Base-by-base conservation (phyloP, 2,329 filamentous ascomycete genomes). In the Sclerotinia subarctica region DNA sequence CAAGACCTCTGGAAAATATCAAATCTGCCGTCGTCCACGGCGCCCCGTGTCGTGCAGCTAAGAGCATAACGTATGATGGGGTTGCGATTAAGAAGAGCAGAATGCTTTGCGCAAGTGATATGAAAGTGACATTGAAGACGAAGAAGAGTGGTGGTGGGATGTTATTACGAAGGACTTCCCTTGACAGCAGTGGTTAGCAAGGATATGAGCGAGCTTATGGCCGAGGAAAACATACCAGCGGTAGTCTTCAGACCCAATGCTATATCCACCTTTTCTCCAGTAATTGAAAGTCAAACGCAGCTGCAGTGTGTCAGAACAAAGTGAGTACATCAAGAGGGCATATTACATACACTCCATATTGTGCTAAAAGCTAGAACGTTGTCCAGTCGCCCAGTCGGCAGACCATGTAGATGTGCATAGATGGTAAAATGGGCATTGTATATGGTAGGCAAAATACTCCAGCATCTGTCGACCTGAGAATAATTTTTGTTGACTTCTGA, bases 401-500 rank as follows among this genome's bases (percentile, higher is more conserved):
- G 76, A 1, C 89, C 90, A 54, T 88, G 86, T 70, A 94, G 75
- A 73, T 91, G 90, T 52, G 93, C 90, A 89, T 94, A 99, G n/a
- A 88, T 74, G 49, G 88, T 86, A 77, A 92, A 95, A 79, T 99
- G 94, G 7, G 88, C 85, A 77, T 95, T 90, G 80, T 96, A 98
- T 63, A 97, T 76, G 10, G 92, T 90, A 1, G 95, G 95, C 63
- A 99, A 81, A 70, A 99, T 83, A 77, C 92, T 95, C 95, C 95
- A 99, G 74, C 90, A 81, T 60, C 95, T 88, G 79, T 99, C 95
- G 53, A 99, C 90, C 80, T 99, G 95, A n/a, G 94, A 97, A 79
- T 94, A 97, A 79, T 99, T 99, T 76, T 86, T 86, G 80, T 96
- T 98, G 81, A 93, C 80, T 79, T 98, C 94, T 0, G 93, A 92